Conservation (phyloP, 108 stramenopile species). For the Cyclotella atomus region DNA sequence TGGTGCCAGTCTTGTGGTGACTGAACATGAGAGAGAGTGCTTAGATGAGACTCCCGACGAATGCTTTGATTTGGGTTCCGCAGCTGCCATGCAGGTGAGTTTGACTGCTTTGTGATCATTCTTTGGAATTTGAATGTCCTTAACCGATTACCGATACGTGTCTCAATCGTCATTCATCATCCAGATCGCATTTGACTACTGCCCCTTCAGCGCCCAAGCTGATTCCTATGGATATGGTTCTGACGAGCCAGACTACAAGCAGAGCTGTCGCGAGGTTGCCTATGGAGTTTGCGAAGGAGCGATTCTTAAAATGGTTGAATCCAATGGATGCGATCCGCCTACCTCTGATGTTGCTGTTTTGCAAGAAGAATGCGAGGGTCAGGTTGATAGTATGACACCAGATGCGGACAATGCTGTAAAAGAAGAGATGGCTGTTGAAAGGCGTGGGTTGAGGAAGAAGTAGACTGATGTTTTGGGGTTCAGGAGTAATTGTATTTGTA, state of each 20-base stretch:
- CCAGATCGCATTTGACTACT: slow-evolving; percentile 2
- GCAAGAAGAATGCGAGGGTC: background rate
- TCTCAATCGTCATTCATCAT: background rate
- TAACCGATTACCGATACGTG: background rate
- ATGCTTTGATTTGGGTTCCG: background rate
- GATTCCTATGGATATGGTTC: background rate
- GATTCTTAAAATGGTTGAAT: background rate
- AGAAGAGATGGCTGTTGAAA: background rate
- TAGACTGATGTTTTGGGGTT: too few species aligned
- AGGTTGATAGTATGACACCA: slow-evolving; percentile 3
- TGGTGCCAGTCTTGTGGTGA: background rate
- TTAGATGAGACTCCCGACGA: background rate
- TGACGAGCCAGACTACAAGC: background rate
- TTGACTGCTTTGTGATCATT: too few species aligned
- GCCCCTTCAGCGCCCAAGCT: background rate
- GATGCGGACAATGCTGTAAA: background rate
- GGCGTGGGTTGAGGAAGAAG: background rate
- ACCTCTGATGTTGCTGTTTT: background rate
- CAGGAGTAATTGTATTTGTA: too few species aligned
- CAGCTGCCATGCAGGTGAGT: background rate
- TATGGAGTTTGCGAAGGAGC: slow-evolving; percentile 6
- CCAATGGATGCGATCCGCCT: background rate
- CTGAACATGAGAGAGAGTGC: slow-evolving; percentile 1
- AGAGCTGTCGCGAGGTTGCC: slow-evolving; percentile 13
- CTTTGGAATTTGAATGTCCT: too few species aligned